Percentiles rank a stretch among this genome's conserved stretches.
phyloP scores from a whole-genome alignment of 208 protist genomes.

The Wallacemonas sp. region DNA sequence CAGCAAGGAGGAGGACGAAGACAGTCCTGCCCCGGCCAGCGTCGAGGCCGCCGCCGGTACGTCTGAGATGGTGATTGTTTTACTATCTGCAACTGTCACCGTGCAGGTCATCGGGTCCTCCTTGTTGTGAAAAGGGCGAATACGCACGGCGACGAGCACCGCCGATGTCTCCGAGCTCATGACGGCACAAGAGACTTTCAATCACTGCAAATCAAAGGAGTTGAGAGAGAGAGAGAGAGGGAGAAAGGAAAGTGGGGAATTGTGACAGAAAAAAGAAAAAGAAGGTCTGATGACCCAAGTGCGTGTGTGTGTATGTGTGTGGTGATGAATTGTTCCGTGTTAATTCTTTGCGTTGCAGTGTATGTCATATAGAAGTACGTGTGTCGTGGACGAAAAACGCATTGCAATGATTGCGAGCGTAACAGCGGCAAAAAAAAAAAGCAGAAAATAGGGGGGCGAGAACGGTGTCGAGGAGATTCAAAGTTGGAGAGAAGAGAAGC shows the following conservation, averaged over 20 bases:
- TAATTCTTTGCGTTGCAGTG: no score
- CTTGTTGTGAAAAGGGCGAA: conserved; percentile 59
- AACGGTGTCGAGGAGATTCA: background rate
- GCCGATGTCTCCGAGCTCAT: conserved; percentile 72
- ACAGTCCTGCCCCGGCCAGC: background rate
- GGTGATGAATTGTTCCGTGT: no score
- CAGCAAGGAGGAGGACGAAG: background rate
- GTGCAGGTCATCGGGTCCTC: conserved; percentile 68
- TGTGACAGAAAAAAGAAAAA: background rate
- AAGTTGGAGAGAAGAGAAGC: background rate
- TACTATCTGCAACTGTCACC: conserved; percentile 44
- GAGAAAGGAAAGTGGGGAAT: background rate
- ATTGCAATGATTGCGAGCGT: no score
- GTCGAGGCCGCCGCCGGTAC: conserved; percentile 21
- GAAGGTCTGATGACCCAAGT: no score
- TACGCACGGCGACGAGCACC: conserved; percentile 75
- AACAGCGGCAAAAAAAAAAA: no score
- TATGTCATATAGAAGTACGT: no score
- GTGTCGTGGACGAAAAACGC: no score
- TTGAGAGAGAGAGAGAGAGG: background rate
- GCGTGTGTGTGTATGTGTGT: no score
- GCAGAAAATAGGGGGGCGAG: no score
- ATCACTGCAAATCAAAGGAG: no score
- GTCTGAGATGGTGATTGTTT: conserved; percentile 63
- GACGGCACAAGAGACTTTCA: no score